Evolutionary conservation across 2,329 filamentous ascomycete species (phyloP), one percentile per base, ranked within the genome.

Genomic region (Cercospora zeae-maydis): DNA sequence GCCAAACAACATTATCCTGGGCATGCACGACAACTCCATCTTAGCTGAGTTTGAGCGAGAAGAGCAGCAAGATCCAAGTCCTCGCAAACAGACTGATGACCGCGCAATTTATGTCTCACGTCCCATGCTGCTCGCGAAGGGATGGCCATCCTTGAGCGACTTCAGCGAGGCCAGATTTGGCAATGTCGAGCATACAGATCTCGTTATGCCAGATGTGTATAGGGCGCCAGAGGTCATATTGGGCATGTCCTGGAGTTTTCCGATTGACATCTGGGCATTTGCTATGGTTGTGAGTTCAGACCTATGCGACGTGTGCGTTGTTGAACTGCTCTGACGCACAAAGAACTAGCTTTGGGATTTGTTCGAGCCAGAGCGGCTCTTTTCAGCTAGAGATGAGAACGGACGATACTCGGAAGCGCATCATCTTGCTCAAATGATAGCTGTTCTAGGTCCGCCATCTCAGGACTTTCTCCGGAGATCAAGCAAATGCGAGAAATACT

Each of bases 211-310:
- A 4, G 62, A 75, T 54, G 63, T 74, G 8, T 78, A 77, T 59
- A 66, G 76, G 13, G 72, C 76, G 33, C 76, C 76, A 1, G 76
- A 79, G 62, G 72, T 77, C 5, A 73, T 78, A 49, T 66, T 79
- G 6, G 70, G 71, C 8, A 71, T 73, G 14, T 60, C 67, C 7
- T 79, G 77, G 77, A 69, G 69, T 30, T 76, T 74, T 63, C 64
- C 70, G 5, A 68, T 74, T 4, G 78, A 79, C 63, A 73, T 78
- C 1, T 79, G 75, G 76, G 73, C 73, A 34, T 69, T 78, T n/a
- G 77, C 72, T 10, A 69, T 71, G 61, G 71, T 75, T 68, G 74
- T 78, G 67, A 68, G 73, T 72, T 39, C 19, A 36, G 14, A 37
- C 16, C 4, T 36, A 34, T 24, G 36, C 24, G 27, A 13, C 36